Conservation (phyloP, 768 basidiomycete species). For the Agaricus sinodeliciosus region DNA sequence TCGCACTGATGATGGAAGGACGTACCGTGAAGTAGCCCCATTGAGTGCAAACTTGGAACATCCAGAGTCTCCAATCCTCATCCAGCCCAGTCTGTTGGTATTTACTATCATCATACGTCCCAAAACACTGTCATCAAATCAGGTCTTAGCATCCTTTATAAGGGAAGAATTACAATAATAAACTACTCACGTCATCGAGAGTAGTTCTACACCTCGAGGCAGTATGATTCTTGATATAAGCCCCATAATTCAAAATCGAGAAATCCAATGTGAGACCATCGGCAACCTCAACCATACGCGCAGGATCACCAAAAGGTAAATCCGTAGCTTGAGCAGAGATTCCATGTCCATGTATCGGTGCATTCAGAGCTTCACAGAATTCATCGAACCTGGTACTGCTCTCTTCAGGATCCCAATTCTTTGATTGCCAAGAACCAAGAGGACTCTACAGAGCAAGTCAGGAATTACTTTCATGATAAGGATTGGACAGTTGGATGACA, state of each 20-base stretch:
- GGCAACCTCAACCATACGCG: constrained; percentile 40
- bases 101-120: constrained; percentile 64
- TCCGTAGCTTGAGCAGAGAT: constrained; percentile 21
- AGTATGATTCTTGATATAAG: constrained; percentile 54
- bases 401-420: constrained; percentile 80
- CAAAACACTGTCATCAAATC: constrained; percentile 62
- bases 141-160: neutral
- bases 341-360: constrained; percentile 27
- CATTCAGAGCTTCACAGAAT: constrained; percentile 56
- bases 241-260: constrained; percentile 65
- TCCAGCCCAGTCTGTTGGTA: constrained; percentile 57
- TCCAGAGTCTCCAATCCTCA: constrained; percentile 82
- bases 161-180: neutral
- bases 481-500: constrained; percentile 13
- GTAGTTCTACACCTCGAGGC: constrained; percentile 10
- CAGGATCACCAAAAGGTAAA: constrained; percentile 42
- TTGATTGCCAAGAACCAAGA: constrained; percentile 71
- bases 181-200: constrained; percentile 27
- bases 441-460: constrained; percentile 25
- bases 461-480: neutral
- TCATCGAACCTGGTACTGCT: constrained; percentile 56
- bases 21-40: constrained; percentile 91
- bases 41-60: constrained; percentile 88
- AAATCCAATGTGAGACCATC: constrained; percentile 48
- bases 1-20: neutral